Percentiles rank a stretch among this genome's conserved stretches.
These are phyloP conservation scores for Penicillium rolfsii DNA, from an alignment of 2,329 filamentous ascomycete genomes.

Conservation along the genomic window DNA sequence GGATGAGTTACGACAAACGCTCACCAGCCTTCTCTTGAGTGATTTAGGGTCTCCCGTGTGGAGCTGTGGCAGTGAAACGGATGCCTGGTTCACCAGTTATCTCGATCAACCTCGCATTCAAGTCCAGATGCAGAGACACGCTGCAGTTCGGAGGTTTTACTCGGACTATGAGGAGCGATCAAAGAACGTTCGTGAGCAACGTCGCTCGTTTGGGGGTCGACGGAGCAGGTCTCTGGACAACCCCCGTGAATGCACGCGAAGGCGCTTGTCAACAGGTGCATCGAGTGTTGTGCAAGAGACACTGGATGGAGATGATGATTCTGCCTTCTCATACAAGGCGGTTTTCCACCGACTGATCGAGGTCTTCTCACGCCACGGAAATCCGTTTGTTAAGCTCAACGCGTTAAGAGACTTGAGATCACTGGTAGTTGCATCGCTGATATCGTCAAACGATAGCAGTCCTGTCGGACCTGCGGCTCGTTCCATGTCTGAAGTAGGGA, in stretches of 20 bases:
- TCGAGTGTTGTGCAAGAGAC: slow-evolving; percentile 30
- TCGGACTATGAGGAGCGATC: slow-evolving; percentile 40
- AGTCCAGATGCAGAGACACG: slow-evolving; percentile 44
- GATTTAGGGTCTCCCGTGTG: slow-evolving; percentile 87
- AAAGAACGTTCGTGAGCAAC: slow-evolving; percentile 30
- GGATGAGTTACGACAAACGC: slow-evolving; percentile 72
- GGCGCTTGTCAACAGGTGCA: not conserved
- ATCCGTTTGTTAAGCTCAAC: slow-evolving; percentile 82
- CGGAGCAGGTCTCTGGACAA: slow-evolving; percentile 43
- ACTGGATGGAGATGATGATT: slow-evolving; percentile 32
- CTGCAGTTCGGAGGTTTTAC: slow-evolving; percentile 45
- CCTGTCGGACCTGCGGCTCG: slow-evolving; percentile 7
- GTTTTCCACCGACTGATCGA: slow-evolving; percentile 79
- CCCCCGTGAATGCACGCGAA: slow-evolving; percentile 16
- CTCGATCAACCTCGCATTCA: slow-evolving; percentile 54
- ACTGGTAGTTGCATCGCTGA: slow-evolving; percentile 76
- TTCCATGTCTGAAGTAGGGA: slow-evolving; percentile 6
- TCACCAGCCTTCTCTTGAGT: slow-evolving; percentile 83
- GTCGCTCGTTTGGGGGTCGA: slow-evolving; percentile 28
- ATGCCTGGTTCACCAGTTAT: slow-evolving; percentile 72
- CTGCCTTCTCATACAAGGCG: slow-evolving; percentile 73
- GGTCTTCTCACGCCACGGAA: slow-evolving; percentile 87
- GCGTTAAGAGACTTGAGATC: slow-evolving; percentile 81
- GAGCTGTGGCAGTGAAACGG: slow-evolving; percentile 88
- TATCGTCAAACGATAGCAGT: slow-evolving; percentile 54